phyloP scores from a whole-genome alignment of 345 rosid genomes.

The Ceriops zippeliana region DNA sequence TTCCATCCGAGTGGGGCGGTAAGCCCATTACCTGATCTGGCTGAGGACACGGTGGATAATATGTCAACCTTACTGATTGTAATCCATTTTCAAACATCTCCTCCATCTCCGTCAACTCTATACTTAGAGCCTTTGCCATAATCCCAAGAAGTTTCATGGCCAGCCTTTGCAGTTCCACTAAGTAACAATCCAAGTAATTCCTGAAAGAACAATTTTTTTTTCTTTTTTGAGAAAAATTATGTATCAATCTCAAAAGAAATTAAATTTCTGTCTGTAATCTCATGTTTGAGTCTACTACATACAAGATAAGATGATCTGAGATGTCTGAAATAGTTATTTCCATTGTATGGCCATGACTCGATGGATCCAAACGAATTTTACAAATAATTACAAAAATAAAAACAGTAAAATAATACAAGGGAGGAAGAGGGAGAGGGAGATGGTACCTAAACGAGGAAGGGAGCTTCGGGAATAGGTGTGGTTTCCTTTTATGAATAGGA shows the following conservation, averaged over 20 bases:
- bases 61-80: constrained; percentile 33
- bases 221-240: neutral
- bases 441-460: constrained; percentile 37
- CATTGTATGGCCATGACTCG: too few species aligned
- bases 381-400: too few species aligned
- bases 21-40: constrained; percentile 20
- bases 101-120: constrained; percentile 21
- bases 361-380: too few species aligned
- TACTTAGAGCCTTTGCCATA: constrained; percentile 23
- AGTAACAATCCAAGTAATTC: constrained; percentile 25
- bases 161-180: constrained; percentile 26
- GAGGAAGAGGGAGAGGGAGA: neutral
- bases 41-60: constrained; percentile 26
- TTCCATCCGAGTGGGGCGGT: constrained; percentile 18
- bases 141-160: constrained; percentile 27
- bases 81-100: constrained; percentile 38
- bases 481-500: constrained; percentile 26
- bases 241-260: too few species aligned
- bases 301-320: neutral
- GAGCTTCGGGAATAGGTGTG: constrained; percentile 43
- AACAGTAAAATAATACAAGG: neutral
- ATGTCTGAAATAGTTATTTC: too few species aligned
- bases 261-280: too few species aligned
- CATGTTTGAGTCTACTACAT: too few species aligned
- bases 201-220: constrained; percentile 12